Base-by-base conservation (phyloP, 768 basidiomycete species). In the Tricholoma hemisulphureum region DNA sequence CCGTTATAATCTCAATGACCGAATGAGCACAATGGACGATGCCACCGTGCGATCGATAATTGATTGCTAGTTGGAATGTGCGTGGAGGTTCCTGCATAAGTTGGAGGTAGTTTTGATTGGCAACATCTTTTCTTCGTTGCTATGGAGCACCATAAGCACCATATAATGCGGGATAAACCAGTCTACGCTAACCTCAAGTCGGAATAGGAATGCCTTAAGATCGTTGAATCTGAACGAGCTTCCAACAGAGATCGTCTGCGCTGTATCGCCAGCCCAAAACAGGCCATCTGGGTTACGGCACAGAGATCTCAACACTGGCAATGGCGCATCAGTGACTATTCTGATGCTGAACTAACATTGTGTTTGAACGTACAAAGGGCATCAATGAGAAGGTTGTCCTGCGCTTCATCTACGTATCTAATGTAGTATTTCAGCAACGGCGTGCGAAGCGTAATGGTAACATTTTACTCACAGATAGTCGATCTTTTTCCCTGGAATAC, bases 231-330 rank as follows among this genome's bases (percentile, higher is more conserved):
- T 73, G 62, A 91, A 91, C 0, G 86, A 80, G 59, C 86, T 88
- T 2, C 89, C 89, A 0, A 82, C 79, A 0, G 87, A 84, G 35
- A 91, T 91, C 0, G 89, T 87, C 61, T 91, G 89, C 0, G 89
- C 88, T 0, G 89, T 90, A 64, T 91, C 89, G 0, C 90, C 89
- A 1, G 88, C 89, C 86, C 87, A 90, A 60, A 91, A 87, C 18
- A 89, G 69, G 0, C 89, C 88, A 51, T 87, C 73, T 0, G 82
- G 78, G 63, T 89, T 89, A 10, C 69, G 69, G 59, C 86, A 89
- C n/a, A 91, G 65, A 0, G 75, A 73, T 28, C 87, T 73, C 37
- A 91, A 68, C 3, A 91, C 89, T 90, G 10, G 16, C 16, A 29
- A 31, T 13, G 28, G n/a, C 24, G 21, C 28, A n/a, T 24, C 14